Evolutionary conservation across 352 stramenopile species (phyloP), one percentile per base, ranked within the genome.

Genomic region (Peronospora belbahrii): DNA sequence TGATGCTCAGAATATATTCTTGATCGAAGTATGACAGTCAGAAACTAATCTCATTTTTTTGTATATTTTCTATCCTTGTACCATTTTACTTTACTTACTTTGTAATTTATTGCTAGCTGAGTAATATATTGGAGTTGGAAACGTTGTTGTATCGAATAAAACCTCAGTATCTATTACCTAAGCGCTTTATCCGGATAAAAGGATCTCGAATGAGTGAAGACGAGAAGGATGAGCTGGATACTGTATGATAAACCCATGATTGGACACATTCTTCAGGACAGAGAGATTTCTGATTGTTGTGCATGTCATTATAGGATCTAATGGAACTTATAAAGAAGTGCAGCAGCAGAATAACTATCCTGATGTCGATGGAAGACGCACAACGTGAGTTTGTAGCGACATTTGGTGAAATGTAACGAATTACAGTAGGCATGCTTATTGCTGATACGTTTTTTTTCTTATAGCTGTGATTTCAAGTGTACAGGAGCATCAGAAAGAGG

Each of bases 201-300:
- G 71, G 67, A 28, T 52, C 61, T 7, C 56, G 46, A 19, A 86
- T 90, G 73, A 84, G 55, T 30, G 75, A 88, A 63, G 49, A 61
- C 32, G 71, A 87, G 37, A 89, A 89, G 57, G 74, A 87, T 47
- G 78, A 85, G 45, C 64, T 89, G 42, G 78, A 89, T 51, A 62
- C 66, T 17, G 77, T 88, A 59, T 0, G 24, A 36, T 33, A 39
- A 27, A 40, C 17, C 15, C 15, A 9, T 36, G 33, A 20, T 14
- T 24, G 25, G 42, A 39, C 23, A 54, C 20, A 15, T 40, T 48
- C 6, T 19, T 39, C 14, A 6, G 6, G 25, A 41, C 36, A 52
- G 1, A 40, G 3, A 49, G 9, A 20, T 1, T 42, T 11, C n/a
- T 55, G 18, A 53, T 13, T 3, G 6, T 15, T 14, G 6, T 11